Evolutionary conservation across 2,329 filamentous ascomycete species (phyloP), one percentile per base, ranked within the genome.

Genomic region (Metarhizium rileyi): DNA sequence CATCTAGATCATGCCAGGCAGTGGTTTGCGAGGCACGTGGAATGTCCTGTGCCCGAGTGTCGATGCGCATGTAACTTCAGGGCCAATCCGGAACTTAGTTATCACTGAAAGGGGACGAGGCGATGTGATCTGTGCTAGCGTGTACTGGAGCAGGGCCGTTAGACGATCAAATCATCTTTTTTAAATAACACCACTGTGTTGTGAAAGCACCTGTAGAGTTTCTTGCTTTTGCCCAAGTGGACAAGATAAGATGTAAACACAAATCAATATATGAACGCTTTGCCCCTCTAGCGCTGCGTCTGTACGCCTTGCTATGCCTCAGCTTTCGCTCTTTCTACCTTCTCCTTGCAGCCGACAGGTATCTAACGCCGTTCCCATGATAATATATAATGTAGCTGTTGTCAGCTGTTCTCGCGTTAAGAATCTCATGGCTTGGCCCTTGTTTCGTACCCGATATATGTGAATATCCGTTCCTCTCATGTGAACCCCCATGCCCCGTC

Each of bases 11-110:
- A 86, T 60, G 81, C 81, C 5, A 67, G 79, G 56, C 74, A 78
- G 64, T 86, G 83, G 83, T 86, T 86, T 57, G 69, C 74, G 6
- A 66, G 78, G 28, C 81, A 85, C 55, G 72, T 73, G 26, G 80
- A 86, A 64, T 86, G 83, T 58, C 81, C 83, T 0, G 80, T 85
- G 46, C 80, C 83, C 1, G 82, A 85, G 64, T 86, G 83, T 58
- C 72, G 79, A 47, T 86, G 83, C 55, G 72, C 75, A 33, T 86
- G 81, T 60, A 81, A 80, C 59, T 80, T 79, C 52, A 69, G 74
- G 55, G 76, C 77, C 12, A 81, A 81, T 50, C 77, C 77, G 5
- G 78, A 82, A 65, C 58, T 82, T 57, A 74, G 70, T 51, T 81
- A 82, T 60, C 68, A 66, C 52, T 69, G 46, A 55, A 1, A 36